Percentiles rank a stretch among this genome's conserved stretches.
phyloP scores from a whole-genome alignment of 2,329 filamentous ascomycete genomes.

The Clarireedia monteithiana region DNA sequence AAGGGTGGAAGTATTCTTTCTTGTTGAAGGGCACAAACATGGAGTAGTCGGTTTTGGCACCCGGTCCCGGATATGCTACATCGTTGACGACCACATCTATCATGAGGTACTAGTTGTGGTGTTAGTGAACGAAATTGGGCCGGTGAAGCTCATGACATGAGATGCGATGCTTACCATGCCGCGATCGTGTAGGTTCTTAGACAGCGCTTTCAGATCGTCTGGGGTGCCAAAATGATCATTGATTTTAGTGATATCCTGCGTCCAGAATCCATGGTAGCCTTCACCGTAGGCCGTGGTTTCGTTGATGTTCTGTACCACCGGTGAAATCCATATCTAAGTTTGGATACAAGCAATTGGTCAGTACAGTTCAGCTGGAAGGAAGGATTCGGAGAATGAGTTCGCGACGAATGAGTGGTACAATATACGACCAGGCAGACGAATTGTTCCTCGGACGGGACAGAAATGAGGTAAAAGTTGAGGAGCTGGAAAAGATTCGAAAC shows the following conservation, averaged over 20 bases:
- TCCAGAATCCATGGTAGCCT: constrained; percentile 38
- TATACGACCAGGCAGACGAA: not conserved
- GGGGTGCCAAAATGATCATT: constrained; percentile 52
- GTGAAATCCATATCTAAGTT: constrained; percentile 34
- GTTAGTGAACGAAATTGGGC: not conserved
- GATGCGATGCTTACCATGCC: constrained; percentile 33
- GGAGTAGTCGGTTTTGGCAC: constrained; percentile 12
- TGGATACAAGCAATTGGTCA: not conserved
- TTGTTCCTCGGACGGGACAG: not conserved
- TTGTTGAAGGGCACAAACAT: constrained; percentile 16
- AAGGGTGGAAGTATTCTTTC: constrained; percentile 12
- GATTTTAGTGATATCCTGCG: constrained; percentile 38
- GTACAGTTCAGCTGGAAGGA: not conserved
- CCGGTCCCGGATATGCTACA: constrained; percentile 25
- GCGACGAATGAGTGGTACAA: not conserved
- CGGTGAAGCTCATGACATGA: not conserved
- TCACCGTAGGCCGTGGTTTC: constrained; percentile 31
- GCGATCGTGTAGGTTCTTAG: constrained; percentile 44
- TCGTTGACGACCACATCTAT: constrained; percentile 43
- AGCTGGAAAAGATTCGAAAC: constrained; percentile 1
- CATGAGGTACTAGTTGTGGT: constrained; percentile 32
- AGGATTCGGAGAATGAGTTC: not conserved
- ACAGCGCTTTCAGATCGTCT: constrained; percentile 49
- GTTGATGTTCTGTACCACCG: constrained; percentile 33
- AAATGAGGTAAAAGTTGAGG: not conserved